phyloP scores from a whole-genome alignment of 2,329 filamentous ascomycete genomes.

The Talaromyces atroroseus region DNA sequence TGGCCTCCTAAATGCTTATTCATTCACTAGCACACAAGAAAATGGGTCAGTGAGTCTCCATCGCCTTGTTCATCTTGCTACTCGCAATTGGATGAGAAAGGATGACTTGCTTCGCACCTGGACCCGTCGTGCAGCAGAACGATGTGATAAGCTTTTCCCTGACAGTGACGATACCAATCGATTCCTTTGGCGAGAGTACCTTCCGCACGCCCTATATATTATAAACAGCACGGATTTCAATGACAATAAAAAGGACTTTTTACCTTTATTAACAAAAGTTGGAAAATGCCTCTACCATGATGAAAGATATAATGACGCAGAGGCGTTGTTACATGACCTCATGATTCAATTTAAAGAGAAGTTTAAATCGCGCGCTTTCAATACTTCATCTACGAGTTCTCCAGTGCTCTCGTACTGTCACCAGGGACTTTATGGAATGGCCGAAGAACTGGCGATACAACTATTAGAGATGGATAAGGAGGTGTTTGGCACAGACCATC shows the following conservation, averaged over 20 bases:
- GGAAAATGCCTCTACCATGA: neutral
- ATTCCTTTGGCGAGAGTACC: slow-evolving; percentile 22
- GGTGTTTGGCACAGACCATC: slow-evolving; percentile 13
- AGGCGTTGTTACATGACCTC: slow-evolving; percentile 1
- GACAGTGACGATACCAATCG: slow-evolving; percentile 14
- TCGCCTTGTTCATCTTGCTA: slow-evolving; percentile 31
- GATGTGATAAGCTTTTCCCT: slow-evolving; percentile 17
- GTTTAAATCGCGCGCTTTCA: neutral
- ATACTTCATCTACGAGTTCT: too few relatives aligned
- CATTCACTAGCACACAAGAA: slow-evolving; percentile 16
- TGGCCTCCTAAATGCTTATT: neutral
- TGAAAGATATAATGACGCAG: slow-evolving; percentile 15
- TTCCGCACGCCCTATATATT: slow-evolving; percentile 24
- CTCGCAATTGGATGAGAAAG: slow-evolving; percentile 26
- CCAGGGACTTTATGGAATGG: too few relatives aligned
- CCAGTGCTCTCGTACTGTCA: too few relatives aligned
- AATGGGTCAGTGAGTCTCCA: slow-evolving; percentile 19
- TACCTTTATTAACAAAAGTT: neutral
- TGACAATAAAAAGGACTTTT: neutral
- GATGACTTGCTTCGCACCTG: slow-evolving; percentile 16
- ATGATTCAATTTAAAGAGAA: neutral
- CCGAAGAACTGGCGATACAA: neutral
- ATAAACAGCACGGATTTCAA: neutral
- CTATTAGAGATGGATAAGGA: slow-evolving; percentile 15
- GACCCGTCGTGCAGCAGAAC: neutral